Evolutionary conservation across 495 filamentous ascomycete genomes (phyloP), one percentile per base, ranked within the genome.

Genomic region (Poronia punctata): DNA sequence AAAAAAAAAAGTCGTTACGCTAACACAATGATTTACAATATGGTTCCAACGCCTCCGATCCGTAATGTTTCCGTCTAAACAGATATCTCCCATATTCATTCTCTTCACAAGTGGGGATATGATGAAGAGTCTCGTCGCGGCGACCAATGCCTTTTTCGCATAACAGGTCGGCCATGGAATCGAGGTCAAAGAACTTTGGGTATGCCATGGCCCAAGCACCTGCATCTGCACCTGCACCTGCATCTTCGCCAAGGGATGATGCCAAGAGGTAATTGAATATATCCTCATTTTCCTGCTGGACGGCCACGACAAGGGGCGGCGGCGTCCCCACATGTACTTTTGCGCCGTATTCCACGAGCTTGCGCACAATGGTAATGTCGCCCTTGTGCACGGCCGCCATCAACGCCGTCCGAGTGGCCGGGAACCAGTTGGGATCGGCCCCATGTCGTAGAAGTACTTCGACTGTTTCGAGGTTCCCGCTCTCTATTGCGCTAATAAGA

Each of bases 371-470:
- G 24, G 24, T 35, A 3, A 53, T 45, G 27, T 54, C 38, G 30
- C 61, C 54, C 17, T 48, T 52, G 16, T 40, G 22, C 20, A 66
- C 48, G 40, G 61, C 61, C 1, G 55, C 52, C 33, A 64, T 49
- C 6, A 66, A 56, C n/a, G 63, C 57, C n/a, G 57, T 66, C 12
- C 30, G 27, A 12, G 39, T 43, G 5, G 46, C 10, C 21, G 39
- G 39, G 36, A 43, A 49, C 40, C 42, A 49, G 25, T 44, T 49
- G 23, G 46, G 40, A 29, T 49, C 46, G 5, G 46, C 46, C 9
- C 46, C 46, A 16, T 41, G 38, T 33, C 40, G 35, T 3, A 49
- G 35, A 1, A 49, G 22, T n/a, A 39, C 12, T 10, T 42, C 32
- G n/a, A 42, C 39, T 7, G 39, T 48, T 17, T 41, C 45, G 14